Evolutionary conservation across 2,329 filamentous ascomycete genomes (phyloP).

Genomic region (Claviceps digitariae): DNA sequence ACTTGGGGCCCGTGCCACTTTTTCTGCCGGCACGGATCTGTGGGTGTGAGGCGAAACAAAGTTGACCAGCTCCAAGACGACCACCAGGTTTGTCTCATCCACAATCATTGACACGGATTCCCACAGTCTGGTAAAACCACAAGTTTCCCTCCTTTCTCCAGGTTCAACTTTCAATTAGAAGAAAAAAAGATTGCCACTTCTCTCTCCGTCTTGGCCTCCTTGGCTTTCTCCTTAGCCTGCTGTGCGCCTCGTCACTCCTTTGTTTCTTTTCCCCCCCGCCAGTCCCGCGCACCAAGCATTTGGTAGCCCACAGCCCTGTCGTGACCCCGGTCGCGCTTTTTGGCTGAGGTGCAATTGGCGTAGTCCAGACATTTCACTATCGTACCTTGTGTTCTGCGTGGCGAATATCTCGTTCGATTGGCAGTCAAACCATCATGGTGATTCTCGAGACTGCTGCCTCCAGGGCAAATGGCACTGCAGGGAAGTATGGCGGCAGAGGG

Average conservation of each 20-base stretch:
- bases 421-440: conserved; percentile 7
- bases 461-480: conserved; percentile 4
- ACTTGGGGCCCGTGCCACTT: neutral
- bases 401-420: neutral
- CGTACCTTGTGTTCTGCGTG: neutral
- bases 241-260: conserved; percentile 3
- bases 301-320: neutral
- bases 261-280: neutral
- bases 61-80: neutral
- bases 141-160: neutral
- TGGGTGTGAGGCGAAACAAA: neutral
- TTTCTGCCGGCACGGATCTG: neutral
- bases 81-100: neutral
- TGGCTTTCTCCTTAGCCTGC: neutral
- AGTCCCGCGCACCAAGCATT: neutral
- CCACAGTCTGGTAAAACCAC: neutral
- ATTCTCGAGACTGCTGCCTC: conserved; percentile 9
- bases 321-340: neutral
- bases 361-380: neutral
- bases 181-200: neutral
- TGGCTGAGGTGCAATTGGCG: neutral
- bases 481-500: conserved; percentile 1
- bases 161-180: neutral
- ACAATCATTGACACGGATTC: neutral
- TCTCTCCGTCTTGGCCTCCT: neutral